phyloP scores from a whole-genome alignment of 192 early-diverging fungal genomes.

The Coemansia sp. region DNA sequence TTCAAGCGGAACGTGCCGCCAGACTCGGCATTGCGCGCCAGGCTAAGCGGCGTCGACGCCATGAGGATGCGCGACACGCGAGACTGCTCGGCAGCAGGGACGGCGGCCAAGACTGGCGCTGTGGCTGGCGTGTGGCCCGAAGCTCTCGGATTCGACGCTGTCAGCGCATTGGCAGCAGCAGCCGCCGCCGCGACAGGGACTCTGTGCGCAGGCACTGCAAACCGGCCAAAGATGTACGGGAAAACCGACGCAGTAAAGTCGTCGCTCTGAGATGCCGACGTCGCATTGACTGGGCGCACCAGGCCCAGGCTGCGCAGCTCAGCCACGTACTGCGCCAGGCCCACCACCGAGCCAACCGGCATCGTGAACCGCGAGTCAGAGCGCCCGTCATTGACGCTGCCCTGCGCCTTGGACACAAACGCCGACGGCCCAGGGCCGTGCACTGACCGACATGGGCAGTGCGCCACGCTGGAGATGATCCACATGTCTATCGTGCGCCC shows the following conservation, averaged over 20 bases:
- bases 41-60: conserved; percentile 33
- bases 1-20: conserved; percentile 29
- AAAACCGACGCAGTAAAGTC: conserved; percentile 38
- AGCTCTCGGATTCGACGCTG: conserved; percentile 17
- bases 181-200: conserved; percentile 29
- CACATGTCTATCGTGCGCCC: conserved; percentile 29
- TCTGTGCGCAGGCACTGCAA: conserved; percentile 39
- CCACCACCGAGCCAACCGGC: conserved; percentile 37
- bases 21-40: conserved; percentile 10
- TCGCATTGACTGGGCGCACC: conserved; percentile 39
- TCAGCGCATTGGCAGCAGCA: conserved; percentile 39
- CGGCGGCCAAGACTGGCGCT: conserved; percentile 23
- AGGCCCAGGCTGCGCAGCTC: conserved; percentile 40
- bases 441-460: conserved; percentile 45
- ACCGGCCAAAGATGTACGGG: conserved; percentile 49
- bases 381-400: background rate
- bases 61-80: conserved; percentile 35
- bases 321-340: conserved; percentile 30
- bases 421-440: conserved; percentile 49
- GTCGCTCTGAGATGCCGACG: conserved; percentile 18
- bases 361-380: background rate
- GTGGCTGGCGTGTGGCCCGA: conserved; percentile 21
- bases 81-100: background rate
- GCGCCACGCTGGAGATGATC: conserved; percentile 48
- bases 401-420: conserved; percentile 30